A percentile compares a stretch with the other conserved stretches of the same genome.
Evolutionary conservation across 371 early-diverging fungal species (phyloP).

Genomic region (Batrachochytrium dendrobatidis): DNA sequence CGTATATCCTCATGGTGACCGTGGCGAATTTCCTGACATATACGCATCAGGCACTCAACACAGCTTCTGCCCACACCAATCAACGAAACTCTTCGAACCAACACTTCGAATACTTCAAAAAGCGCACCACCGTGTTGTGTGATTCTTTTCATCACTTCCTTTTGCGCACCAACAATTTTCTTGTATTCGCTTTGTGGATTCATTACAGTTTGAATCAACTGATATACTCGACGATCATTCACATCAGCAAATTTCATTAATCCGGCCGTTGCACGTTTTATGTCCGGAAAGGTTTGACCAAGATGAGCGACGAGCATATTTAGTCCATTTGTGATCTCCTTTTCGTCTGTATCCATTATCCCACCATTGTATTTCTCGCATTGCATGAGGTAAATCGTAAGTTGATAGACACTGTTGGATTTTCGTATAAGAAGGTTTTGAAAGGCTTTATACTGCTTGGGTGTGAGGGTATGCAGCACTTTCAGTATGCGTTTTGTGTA

Average conservation of each 20-base stretch:
- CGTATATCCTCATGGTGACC: slow-evolving; percentile 4
- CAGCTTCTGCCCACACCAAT: slow-evolving; percentile 54
- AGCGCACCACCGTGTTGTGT: slow-evolving; percentile 48
- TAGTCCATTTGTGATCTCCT: slow-evolving; percentile 15
- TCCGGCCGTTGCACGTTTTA: slow-evolving; percentile 33
- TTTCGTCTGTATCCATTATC: slow-evolving; percentile 30
- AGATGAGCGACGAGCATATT: slow-evolving; percentile 39
- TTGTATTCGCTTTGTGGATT: slow-evolving; percentile 50
- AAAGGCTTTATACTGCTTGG: slow-evolving; percentile 49
- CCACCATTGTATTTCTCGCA: slow-evolving; percentile 49
- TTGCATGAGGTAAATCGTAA: slow-evolving; percentile 38
- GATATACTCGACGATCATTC: slow-evolving; percentile 45
- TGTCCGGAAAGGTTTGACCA: slow-evolving; percentile 57
- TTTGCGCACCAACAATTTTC: slow-evolving; percentile 40
- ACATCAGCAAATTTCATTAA: slow-evolving; percentile 48
- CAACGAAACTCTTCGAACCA: slow-evolving; percentile 63
- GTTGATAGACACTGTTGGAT: slow-evolving; percentile 23
- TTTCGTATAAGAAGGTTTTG: slow-evolving; percentile 47
- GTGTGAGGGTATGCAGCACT: slow-evolving; percentile 42
- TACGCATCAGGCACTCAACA: slow-evolving; percentile 43
- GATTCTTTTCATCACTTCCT: slow-evolving; percentile 55
- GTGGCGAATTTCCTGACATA: slow-evolving; percentile 11
- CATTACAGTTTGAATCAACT: slow-evolving; percentile 46
- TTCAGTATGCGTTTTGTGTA: slow-evolving; percentile 53
- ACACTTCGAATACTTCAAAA: slow-evolving; percentile 59